Percentiles rank a stretch among this genome's conserved stretches.
Evolutionary conservation across 192 early-diverging fungal species (phyloP).

Genomic region (Spizellomyces sp.): DNA sequence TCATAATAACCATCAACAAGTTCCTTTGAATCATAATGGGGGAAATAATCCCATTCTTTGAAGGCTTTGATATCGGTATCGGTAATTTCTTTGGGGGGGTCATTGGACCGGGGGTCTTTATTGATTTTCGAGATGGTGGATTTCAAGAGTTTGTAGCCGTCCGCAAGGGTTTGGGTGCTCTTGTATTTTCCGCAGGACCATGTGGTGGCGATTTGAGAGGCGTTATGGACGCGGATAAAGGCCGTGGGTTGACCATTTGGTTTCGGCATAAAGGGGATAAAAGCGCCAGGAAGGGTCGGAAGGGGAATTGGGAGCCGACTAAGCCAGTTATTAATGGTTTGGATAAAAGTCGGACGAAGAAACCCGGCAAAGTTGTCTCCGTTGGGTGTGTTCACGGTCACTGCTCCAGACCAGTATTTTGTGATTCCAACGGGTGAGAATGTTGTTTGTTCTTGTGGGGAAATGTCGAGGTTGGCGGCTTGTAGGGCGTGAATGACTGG

Average conservation of each 20-base stretch:
- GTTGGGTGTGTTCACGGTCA: too few relatives aligned
- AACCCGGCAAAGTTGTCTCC: too few relatives aligned
- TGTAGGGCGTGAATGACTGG: too few relatives aligned
- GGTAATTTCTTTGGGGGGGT: neutral
- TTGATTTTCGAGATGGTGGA: neutral
- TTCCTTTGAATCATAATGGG: neutral
- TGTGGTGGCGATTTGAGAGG: neutral
- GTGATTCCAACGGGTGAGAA: too few relatives aligned
- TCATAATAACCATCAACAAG: neutral
- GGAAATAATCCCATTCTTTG: conserved; percentile 8
- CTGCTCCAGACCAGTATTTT: too few relatives aligned
- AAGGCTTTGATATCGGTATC: conserved; percentile 2
- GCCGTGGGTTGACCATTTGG: neutral
- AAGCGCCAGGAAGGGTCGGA: too few relatives aligned
- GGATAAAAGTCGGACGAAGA: too few relatives aligned
- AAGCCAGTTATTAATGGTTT: too few relatives aligned
- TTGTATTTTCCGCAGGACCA: neutral
- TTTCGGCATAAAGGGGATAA: too few relatives aligned
- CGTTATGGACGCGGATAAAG: conserved; percentile 5
- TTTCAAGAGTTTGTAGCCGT: neutral
- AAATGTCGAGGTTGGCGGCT: too few relatives aligned
- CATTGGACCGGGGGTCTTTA: conserved; percentile 3
- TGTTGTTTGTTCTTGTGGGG: too few relatives aligned
- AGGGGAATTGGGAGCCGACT: too few relatives aligned
- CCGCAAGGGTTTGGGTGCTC: neutral